Base-by-base conservation (phyloP, 2,329 filamentous ascomycete genomes). In the Fusarium paranaense region DNA sequence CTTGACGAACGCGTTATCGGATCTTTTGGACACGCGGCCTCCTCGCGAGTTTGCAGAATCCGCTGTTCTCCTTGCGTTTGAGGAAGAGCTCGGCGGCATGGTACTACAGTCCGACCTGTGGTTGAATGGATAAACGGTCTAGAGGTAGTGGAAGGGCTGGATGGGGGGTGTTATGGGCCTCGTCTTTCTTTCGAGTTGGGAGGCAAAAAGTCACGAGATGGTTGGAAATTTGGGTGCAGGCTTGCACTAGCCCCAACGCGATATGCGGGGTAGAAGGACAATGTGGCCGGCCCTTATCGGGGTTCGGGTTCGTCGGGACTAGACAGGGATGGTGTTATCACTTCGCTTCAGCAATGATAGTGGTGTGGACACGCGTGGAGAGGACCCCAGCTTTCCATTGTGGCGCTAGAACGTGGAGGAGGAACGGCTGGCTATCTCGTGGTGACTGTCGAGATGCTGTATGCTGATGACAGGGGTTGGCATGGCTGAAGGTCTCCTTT, bases 1-100 rank as follows among this genome's bases (percentile, higher is more conserved):
- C 20, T 38, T 18, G 33, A 58, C 54, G 32, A 25, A 78, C 76
- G 76, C 76, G 66, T 78, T 78, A 59, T 77, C 76, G 25, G 76
- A 78, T 61, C 76, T 68, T 42, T 78, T 78, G 1, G 76, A 74
- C 2, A 78, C 76, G n/a, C 76, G 71, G 11, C 74, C 73, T 37
- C 67, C 63, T 22, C 62, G 57, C 52, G 60, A 45, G n/a, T 67
- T 71, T 27, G 52, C 50, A 16, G 69, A 67, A 20, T 76, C 70
- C 11, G 64, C 62, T 4, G 71, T 35, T 57, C 75, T 74, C 32
- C 75, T 66, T 14, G 64, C 25, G 32, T 77, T 73, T 4, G 72
- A 70, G 33, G 69, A 66, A 7, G 76, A 62, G 42, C 64, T 67
- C 33, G 76, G 68, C 7, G 76, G 70, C 76, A 78, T 78, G 11